Evolutionary conservation across 441 rosid genomes (phyloP), one percentile per base, ranked within the genome.

Genomic region (Jatropha podagrica): DNA sequence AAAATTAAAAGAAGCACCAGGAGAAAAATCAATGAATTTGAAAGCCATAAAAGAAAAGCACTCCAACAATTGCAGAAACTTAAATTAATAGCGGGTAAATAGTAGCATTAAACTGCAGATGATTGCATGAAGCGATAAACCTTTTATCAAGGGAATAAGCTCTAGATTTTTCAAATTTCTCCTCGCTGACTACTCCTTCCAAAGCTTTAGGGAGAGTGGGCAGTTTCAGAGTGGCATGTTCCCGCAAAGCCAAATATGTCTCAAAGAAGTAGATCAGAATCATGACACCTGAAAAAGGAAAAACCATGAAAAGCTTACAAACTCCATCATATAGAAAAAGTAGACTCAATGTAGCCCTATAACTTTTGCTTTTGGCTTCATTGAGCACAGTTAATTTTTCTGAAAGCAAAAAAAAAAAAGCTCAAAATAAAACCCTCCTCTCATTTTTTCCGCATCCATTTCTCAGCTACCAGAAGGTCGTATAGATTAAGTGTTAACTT

Each of bases 141-240:
- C 99, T 96, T 80, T 93, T 96, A 82, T 93, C 98, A 72, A 96
- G 94, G 81, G 98, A 92, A 83, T 96, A 93, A 64, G 94, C 91
- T 74, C 97, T 90, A 59, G 99, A 89, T 77, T 89, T 93, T 80
- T 87, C 88, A 80, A 96, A 93, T 78, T 96, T 96, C 73, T 96
- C 97, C 74, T 85, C 95, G 85, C 97, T 86, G 82, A 96, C 93
- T 55, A 96, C 90, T 76, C 97, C 97, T 82, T 83, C 90, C 87
- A 96, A 84, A 73, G 99, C 77, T 77, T 86, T 91, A 0, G 99
- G 99, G 17, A 96, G 97, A 13, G 84, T 91, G 6, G 93, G 98
- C 68, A 91, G 88, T 69, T 91, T 96, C 74, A 86, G 85, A 74
- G 94, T 97, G 79, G 88, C 76, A 76, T 86, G 97, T 86, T 93